These are phyloP conservation scores for Parietaria judaica DNA, from an alignment of 306 rosid genomes.

Conservation along the genomic window DNA sequence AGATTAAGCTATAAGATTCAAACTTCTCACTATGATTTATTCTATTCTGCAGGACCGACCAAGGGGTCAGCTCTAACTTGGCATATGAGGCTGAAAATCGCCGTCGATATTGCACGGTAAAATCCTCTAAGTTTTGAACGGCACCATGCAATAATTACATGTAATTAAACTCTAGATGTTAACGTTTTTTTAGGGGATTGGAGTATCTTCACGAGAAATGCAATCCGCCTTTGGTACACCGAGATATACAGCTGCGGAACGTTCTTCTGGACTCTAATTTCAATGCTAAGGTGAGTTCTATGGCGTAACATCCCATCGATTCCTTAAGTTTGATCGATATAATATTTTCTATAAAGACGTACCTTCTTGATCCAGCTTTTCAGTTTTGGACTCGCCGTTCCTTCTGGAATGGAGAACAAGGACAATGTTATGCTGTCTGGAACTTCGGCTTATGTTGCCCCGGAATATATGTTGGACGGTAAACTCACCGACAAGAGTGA, in stretches of 20 bases:
- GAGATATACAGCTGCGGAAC: constrained; percentile 66
- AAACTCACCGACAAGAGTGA: constrained; percentile 81
- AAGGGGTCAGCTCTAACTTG: constrained; percentile 62
- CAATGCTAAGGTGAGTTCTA: constrained; percentile 64
- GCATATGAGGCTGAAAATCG: constrained; percentile 73
- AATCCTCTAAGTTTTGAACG: constrained; percentile 9
- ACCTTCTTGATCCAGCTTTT: constrained; percentile 52
- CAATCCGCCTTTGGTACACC: constrained; percentile 71
- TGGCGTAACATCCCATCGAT: not conserved
- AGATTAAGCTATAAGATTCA: not conserved
- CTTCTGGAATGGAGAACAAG: constrained; percentile 57
- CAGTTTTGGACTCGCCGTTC: constrained; percentile 65
- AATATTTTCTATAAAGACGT: not conserved
- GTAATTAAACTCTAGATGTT: not conserved
- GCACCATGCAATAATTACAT: not conserved
- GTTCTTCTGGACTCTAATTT: constrained; percentile 80
- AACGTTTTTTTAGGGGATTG: constrained; percentile 49
- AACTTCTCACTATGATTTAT: not conserved
- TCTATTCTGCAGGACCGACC: constrained; percentile 47
- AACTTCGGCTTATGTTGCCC: constrained; percentile 66
- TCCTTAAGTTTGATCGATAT: not conserved
- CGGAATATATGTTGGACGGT: constrained; percentile 85
- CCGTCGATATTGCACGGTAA: constrained; percentile 78
- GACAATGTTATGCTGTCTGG: constrained; percentile 59
- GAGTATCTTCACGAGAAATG: constrained; percentile 88